Conservation (phyloP, 768 basidiomycete species). For the Pholiota microspora region DNA sequence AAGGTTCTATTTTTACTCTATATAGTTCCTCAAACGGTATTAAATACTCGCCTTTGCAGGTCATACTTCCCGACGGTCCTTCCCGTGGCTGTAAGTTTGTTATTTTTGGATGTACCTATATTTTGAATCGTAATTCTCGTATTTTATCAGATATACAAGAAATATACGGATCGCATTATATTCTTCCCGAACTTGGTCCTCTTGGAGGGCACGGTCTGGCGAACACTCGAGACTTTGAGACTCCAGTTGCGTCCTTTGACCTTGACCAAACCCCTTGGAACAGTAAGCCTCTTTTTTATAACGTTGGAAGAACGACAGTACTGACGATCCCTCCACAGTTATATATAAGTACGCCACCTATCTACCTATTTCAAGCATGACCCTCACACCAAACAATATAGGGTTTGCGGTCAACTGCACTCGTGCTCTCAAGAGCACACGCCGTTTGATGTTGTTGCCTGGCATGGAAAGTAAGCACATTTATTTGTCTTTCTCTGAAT, state of each 20-base stretch:
- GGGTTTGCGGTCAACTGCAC: slow-evolving; percentile 54
- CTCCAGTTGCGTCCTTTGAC: slow-evolving; percentile 63
- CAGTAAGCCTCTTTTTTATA: slow-evolving; percentile 32
- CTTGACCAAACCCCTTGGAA: slow-evolving; percentile 62
- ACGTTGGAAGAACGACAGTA: background rate
- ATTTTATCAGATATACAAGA: slow-evolving; percentile 51
- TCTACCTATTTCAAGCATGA: background rate
- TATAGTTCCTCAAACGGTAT: background rate
- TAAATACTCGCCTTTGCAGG: slow-evolving; percentile 23
- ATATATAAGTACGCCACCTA: slow-evolving; percentile 41
- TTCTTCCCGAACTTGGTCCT: slow-evolving; percentile 64
- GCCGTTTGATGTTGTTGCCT: slow-evolving; percentile 72
- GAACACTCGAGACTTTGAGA: slow-evolving; percentile 62
- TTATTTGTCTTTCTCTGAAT: background rate
- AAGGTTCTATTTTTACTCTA: slow-evolving; percentile 37
- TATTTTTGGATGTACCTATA: background rate
- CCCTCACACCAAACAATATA: slow-evolving; percentile 18
- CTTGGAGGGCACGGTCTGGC: slow-evolving; percentile 68
- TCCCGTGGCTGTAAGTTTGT: slow-evolving; percentile 54
- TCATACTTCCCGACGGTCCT: slow-evolving; percentile 54
- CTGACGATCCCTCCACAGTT: slow-evolving; percentile 26
- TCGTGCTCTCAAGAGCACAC: slow-evolving; percentile 58
- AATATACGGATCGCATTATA: slow-evolving; percentile 61
- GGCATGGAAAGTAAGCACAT: slow-evolving; percentile 59
- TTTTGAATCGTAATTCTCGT: background rate